phyloP scores from a whole-genome alignment of 371 early-diverging fungal genomes.

The Circinella minor region DNA sequence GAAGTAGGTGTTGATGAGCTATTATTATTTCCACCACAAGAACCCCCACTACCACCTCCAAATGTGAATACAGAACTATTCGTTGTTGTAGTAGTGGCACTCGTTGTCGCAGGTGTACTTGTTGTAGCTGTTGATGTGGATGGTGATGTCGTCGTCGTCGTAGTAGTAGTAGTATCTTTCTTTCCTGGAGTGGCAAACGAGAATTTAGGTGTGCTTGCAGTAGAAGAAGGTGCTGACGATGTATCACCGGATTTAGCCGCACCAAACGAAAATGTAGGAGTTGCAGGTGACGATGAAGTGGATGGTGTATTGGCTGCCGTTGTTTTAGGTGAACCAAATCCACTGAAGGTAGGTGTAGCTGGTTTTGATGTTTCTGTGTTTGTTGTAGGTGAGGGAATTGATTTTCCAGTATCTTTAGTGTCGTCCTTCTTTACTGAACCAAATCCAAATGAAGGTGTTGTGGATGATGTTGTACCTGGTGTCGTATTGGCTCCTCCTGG shows the following conservation, averaged over 20 bases:
- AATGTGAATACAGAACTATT: conserved; percentile 13
- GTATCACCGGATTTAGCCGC: conserved; percentile 11
- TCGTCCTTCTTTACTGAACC: conserved; percentile 10
- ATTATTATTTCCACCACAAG: too few species aligned
- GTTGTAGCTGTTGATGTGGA: background rate
- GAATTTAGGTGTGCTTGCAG: conserved; percentile 8
- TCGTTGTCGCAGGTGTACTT: background rate
- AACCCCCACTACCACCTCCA: background rate
- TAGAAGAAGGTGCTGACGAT: conserved; percentile 1
- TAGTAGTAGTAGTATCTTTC: conserved; percentile 1
- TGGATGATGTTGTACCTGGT: conserved; percentile 8
- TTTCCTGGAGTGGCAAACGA: background rate
- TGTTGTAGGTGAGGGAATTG: background rate
- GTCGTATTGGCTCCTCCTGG: conserved; percentile 3
- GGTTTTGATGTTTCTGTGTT: background rate
- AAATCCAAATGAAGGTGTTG: conserved; percentile 8
- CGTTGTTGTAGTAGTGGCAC: background rate
- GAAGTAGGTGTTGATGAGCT: conserved; percentile 13
- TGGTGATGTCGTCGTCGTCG: background rate
- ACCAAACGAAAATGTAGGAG: conserved; percentile 25
- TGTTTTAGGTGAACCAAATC: conserved; percentile 1
- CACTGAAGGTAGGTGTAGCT: background rate
- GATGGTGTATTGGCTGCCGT: background rate
- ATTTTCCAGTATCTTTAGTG: conserved; percentile 10
- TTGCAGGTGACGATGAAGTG: background rate